Evolutionary conservation across 495 filamentous ascomycete genomes (phyloP), one percentile per base, ranked within the genome.

Genomic region (Pyrenula massariospora): DNA sequence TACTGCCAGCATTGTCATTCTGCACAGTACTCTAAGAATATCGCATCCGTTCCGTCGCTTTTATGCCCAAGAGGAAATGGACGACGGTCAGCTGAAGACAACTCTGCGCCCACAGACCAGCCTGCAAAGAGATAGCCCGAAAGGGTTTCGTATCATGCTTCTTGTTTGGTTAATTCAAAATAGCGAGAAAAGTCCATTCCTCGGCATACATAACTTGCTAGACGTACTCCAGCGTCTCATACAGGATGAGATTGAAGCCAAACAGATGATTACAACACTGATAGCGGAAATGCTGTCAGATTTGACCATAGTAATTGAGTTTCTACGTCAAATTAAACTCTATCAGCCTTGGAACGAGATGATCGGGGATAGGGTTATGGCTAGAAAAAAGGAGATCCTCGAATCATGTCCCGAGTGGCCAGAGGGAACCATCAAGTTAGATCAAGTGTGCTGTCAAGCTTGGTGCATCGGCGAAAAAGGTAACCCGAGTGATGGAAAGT

Each of bases 161-260:
- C 31, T 21, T 1, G 8, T 69, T 1, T 74, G 66, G 68, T 59
- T 76, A 2, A 55, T 76, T 2, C 21, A 24, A 24, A 60, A 68
- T 19, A 20, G 54, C 8, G 54, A 66, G 22, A 12, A 64, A 0
- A 50, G 73, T 1, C 60, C 63, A 15, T 50, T 76, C 1, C 52
- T 48, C 47, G 60, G 69, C 0, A 61, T 74, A 48, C 49, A 64
- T 12, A 60, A 55, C 2, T 12, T 78, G 2, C 55, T 76, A 48
- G 78, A 82, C 42, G 73, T 78, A 48, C 56, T 80, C 0, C 72
- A 78, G 20, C 66, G 70, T 22, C 56, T 78, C 15, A 24, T 76
- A 11, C 25, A 74, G 54, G 62, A 60, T 2, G 72, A 77, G 10
- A 56, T 56, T 0, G 56, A 62, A 21, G 65, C 67, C 0, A 62